phyloP scores from a whole-genome alignment of 345 rosid species.

The Pelargonium nanum region DNA sequence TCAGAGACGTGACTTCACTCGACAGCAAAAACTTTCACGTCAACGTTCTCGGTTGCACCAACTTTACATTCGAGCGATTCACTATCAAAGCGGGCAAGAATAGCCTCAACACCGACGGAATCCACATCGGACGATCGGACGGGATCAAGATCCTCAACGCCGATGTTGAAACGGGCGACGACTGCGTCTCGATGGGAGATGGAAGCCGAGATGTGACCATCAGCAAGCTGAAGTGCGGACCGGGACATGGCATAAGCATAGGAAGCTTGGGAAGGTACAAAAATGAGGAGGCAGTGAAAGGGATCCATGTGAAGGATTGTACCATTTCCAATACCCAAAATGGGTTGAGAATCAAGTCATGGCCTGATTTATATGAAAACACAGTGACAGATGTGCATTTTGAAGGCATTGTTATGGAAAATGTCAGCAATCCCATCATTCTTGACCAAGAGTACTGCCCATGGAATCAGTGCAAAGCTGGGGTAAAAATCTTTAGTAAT shows the following conservation, averaged over 20 bases:
- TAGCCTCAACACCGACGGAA: conserved; percentile 60
- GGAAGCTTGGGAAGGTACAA: conserved; percentile 47
- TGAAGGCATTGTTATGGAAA: conserved; percentile 20
- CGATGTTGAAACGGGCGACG: conserved; percentile 47
- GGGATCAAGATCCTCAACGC: conserved; percentile 26
- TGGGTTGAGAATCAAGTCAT: conserved; percentile 50
- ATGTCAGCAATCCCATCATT: conserved; percentile 24
- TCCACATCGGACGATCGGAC: conserved; percentile 42
- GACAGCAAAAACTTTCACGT: conserved; percentile 50
- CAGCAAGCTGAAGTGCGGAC: conserved; percentile 37
- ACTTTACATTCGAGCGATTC: conserved; percentile 24
- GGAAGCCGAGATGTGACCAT: conserved; percentile 26
- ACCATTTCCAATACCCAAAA: conserved; percentile 23
- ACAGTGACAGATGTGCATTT: conserved; percentile 23
- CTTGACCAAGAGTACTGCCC: conserved; percentile 42
- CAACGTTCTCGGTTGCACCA: conserved; percentile 31
- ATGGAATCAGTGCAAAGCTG: conserved; percentile 12
- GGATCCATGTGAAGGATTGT: conserved; percentile 24
- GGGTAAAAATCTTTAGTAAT: conserved; percentile 4
- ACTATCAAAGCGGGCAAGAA: conserved; percentile 28
- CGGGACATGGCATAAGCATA: conserved; percentile 60
- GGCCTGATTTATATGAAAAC: conserved; percentile 29
- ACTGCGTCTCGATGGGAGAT: conserved; percentile 50
- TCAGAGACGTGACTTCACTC: conserved; percentile 22
- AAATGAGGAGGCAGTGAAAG: conserved; percentile 27